Conservation (phyloP, 148 eudicot genomes). For the Fagopyrum homotropicum region DNA sequence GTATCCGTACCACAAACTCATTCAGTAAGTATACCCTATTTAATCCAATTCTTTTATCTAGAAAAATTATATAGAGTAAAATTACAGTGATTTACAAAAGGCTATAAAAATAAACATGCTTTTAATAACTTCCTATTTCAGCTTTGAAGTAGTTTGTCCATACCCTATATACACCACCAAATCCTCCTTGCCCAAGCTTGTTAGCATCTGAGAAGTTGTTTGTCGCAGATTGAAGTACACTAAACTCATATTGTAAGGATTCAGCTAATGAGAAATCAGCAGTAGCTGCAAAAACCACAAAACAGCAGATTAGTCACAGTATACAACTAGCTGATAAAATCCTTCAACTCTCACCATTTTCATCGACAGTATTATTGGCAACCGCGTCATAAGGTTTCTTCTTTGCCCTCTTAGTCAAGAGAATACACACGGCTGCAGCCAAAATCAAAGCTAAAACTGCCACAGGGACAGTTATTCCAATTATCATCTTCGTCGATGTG, state of each 20-base stretch:
- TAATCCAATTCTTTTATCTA: too few relatives aligned
- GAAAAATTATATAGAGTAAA: too few relatives aligned
- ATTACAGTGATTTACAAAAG: too few relatives aligned
- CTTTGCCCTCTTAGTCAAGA: background rate
- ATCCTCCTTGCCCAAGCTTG: conserved; percentile 64
- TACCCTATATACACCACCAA: conserved; percentile 59
- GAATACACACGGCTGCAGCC: background rate
- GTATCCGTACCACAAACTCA: background rate
- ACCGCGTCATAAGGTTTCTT: background rate
- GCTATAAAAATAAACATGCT: too few relatives aligned
- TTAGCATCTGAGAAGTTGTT: conserved; percentile 39
- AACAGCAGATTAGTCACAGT: background rate
- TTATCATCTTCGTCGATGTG: background rate
- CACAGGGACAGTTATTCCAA: background rate
- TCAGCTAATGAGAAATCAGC: conserved; percentile 26
- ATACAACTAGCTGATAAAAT: background rate
- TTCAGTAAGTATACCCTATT: background rate
- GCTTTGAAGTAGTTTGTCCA: background rate
- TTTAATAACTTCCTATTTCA: background rate
- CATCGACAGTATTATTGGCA: background rate
- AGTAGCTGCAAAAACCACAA: conserved; percentile 15
- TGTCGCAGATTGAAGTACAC: conserved; percentile 33
- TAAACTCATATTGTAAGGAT: conserved; percentile 49
- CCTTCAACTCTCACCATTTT: background rate
- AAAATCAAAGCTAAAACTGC: background rate